Conservation (phyloP, 2,329 filamentous ascomycete genomes). For the Aspergillus clavatus region DNA sequence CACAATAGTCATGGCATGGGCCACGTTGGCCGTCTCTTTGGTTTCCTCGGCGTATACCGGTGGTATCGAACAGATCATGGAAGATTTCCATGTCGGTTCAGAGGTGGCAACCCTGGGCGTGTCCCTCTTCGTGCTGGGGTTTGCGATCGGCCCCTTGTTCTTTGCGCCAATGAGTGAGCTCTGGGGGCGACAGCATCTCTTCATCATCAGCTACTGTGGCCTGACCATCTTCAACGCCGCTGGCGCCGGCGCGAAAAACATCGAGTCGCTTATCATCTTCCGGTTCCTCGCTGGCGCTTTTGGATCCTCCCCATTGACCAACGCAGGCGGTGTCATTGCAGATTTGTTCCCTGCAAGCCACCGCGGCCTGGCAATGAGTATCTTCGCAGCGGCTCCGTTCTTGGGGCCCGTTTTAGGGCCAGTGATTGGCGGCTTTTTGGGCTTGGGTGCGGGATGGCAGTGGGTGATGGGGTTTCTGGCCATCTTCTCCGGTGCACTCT, state of each 20-base stretch:
- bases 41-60: conserved; percentile 43
- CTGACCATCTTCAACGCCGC: conserved; percentile 60
- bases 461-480: conserved; percentile 63
- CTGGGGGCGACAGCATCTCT: conserved; percentile 35
- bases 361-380: conserved; percentile 54
- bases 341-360: conserved; percentile 55
- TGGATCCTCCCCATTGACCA: conserved; percentile 58
- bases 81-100: conserved; percentile 30
- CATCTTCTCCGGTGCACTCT: conserved; percentile 59
- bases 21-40: conserved; percentile 41
- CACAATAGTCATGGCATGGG: conserved; percentile 34
- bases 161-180: conserved; percentile 41
- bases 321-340: conserved; percentile 58
- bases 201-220: conserved; percentile 29
- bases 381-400: conserved; percentile 65
- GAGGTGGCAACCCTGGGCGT: conserved; percentile 42
- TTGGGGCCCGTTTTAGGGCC: conserved; percentile 62
- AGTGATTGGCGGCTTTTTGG: conserved; percentile 63
- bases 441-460: conserved; percentile 61
- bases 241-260: conserved; percentile 53
- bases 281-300: conserved; percentile 63
- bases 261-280: conserved; percentile 58
- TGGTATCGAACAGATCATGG: conserved; percentile 33
- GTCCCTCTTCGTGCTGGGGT: conserved; percentile 45
- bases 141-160: conserved; percentile 43